Evolutionary conservation across 495 filamentous ascomycete species (phyloP), one percentile per base, ranked within the genome.

Genomic region (Lophium mytilinum): DNA sequence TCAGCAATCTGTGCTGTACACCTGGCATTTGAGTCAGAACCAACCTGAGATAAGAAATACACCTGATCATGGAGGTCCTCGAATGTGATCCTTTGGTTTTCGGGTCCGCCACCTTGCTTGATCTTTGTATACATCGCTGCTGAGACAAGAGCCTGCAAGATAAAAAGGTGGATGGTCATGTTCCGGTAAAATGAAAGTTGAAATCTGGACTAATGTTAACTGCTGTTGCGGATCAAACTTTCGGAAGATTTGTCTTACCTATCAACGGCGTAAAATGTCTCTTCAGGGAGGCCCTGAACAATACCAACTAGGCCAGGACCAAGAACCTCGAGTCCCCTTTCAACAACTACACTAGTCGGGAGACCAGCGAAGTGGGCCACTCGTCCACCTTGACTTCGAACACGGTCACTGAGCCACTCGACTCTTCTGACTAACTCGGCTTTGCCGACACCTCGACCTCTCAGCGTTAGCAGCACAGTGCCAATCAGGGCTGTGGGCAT

Each of bases 141-240:
- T 15, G 86, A 90, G 2, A 98, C 87, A 1, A 97, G 76, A 0
- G 92, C 87, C 60, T 96, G 89, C 1, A 87, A 85, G 52, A 97
- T 91, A 69, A 98, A 98, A 1, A 98, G 81, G 66, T 98, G 93
- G 51, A 98, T 98, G 1, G 90, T 94, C 92, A 96, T 96, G 69
- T 98, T 98, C 41, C 93, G 84, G 70, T 97, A 98, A 72, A 97
- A 98, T 0, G 88, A 93, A 9, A 98, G 80, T 65, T 97, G 92
- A 73, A 98, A 98, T 33, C 73, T 72, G 58, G 6, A 49, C 9
- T 17, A 2, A 1, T 14, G 46, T 60, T 18, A 57, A 45, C 34
- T 17, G 3, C 30, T 6, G 30, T 11, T 15, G 0, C 8, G n/a
- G 21, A 24, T 17, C 17, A 14, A 3, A 21, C 10, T 19, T 4